These are phyloP conservation scores for Eucalyptus camaldulensis DNA, from an alignment of 345 rosid species.

Conservation along the genomic window DNA sequence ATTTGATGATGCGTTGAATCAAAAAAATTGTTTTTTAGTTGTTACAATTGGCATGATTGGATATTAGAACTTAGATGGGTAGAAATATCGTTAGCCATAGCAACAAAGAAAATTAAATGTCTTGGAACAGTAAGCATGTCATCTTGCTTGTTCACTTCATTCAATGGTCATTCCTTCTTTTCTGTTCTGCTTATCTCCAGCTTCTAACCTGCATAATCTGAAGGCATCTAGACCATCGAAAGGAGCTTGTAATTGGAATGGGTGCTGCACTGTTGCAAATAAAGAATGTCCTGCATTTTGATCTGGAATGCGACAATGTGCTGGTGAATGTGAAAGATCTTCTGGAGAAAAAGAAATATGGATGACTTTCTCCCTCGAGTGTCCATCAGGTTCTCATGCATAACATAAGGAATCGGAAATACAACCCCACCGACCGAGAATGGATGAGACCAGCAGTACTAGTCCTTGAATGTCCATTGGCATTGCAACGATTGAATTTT, in stretches of 20 bases:
- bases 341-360: slow-evolving; percentile 4
- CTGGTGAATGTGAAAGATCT: slow-evolving; percentile 78
- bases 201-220: background rate
- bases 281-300: slow-evolving; percentile 75
- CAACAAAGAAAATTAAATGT: background rate
- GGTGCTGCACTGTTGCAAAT: slow-evolving; percentile 83
- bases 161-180: background rate
- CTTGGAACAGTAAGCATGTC: background rate
- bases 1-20: background rate
- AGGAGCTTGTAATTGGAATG: slow-evolving; percentile 47
- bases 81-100: background rate
- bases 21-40: background rate
- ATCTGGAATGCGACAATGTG: slow-evolving; percentile 81
- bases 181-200: background rate
- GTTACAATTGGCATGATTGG: background rate
- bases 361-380: background rate
- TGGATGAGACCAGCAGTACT: slow-evolving; percentile 13
- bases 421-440: background rate
- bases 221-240: slow-evolving; percentile 61
- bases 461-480: slow-evolving; percentile 91
- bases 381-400: background rate
- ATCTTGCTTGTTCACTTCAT: background rate
- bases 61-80: background rate
- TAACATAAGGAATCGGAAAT: background rate
- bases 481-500: slow-evolving; percentile 74